phyloP scores from a whole-genome alignment of 2,329 filamentous ascomycete genomes.

The Arthrinium phaeospermum region DNA sequence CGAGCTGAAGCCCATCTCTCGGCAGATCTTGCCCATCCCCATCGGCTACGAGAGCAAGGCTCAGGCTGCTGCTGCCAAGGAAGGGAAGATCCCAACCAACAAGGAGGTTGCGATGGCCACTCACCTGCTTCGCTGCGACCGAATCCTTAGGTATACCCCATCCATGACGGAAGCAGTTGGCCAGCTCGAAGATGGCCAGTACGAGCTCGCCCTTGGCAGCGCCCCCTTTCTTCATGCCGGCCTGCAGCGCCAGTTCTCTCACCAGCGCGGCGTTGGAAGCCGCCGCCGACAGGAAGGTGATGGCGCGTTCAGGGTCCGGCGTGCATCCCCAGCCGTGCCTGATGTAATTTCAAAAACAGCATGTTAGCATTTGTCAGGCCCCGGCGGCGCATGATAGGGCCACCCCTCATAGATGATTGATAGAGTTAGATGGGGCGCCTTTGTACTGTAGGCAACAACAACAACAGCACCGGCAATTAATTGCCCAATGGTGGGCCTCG shows the following conservation, averaged over 20 bases:
- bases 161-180: conserved; percentile 90
- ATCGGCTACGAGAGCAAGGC: not conserved
- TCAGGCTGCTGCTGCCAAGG: not conserved
- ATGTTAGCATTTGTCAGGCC: not conserved
- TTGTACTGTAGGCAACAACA: not conserved
- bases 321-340: conserved; percentile 94
- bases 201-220: conserved; percentile 95
- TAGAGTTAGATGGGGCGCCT: not conserved
- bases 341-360: conserved; percentile 24
- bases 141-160: conserved; percentile 92
- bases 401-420: not conserved
- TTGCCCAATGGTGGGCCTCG: conserved; percentile 25
- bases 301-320: conserved; percentile 73
- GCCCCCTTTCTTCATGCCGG: conserved; percentile 91
- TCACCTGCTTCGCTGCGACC: conserved; percentile 76
- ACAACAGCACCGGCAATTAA: not conserved
- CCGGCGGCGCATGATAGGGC: not conserved
- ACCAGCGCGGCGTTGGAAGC: conserved; percentile 89
- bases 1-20: not conserved
- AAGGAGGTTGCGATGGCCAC: conserved; percentile 32
- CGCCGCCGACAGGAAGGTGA: conserved; percentile 85
- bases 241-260: conserved; percentile 83
- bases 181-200: conserved; percentile 93
- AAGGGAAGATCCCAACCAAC: not conserved
- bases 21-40: not conserved